Evolutionary conservation across 495 filamentous ascomycete genomes (phyloP).

Genomic region (Chaetomium fimeti): DNA sequence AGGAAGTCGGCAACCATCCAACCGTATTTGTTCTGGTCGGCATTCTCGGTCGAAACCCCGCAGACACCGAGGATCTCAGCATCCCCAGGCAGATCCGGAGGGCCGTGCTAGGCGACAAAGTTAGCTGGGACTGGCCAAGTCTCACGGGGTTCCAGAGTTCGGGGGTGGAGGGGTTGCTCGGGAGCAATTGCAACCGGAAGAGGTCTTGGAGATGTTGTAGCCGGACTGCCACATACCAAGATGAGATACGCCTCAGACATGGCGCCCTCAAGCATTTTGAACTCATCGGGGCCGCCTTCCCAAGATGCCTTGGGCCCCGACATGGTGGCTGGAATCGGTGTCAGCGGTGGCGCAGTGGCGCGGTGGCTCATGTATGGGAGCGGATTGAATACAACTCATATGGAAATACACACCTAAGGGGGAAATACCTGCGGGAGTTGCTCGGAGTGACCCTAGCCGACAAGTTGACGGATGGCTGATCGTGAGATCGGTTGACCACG

Average conservation of each 20-base stretch:
- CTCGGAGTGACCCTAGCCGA: neutral
- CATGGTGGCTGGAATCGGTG: slow-evolving; percentile 4
- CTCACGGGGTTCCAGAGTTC: neutral
- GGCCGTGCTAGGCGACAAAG: slow-evolving; percentile 18
- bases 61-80: slow-evolving; percentile 39
- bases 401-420: neutral
- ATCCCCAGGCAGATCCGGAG: slow-evolving; percentile 34
- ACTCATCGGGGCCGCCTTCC: neutral
- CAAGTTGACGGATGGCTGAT: neutral
- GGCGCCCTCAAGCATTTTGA: slow-evolving; percentile 14
- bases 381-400: neutral
- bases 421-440: neutral
- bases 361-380: neutral
- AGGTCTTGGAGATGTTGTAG: neutral
- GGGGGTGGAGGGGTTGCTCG: neutral
- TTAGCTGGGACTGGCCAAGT: neutral
- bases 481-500: neutral
- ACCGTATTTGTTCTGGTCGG: slow-evolving; percentile 32
- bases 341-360: neutral
- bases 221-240: slow-evolving; percentile 4
- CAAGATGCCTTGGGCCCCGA: neutral
- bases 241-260: slow-evolving; percentile 29
- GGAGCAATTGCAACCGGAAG: neutral
- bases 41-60: slow-evolving; percentile 30
- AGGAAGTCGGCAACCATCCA: slow-evolving; percentile 44